Conservation (phyloP, 202 grass and related monocot species). For the Musa balbisiana region DNA sequence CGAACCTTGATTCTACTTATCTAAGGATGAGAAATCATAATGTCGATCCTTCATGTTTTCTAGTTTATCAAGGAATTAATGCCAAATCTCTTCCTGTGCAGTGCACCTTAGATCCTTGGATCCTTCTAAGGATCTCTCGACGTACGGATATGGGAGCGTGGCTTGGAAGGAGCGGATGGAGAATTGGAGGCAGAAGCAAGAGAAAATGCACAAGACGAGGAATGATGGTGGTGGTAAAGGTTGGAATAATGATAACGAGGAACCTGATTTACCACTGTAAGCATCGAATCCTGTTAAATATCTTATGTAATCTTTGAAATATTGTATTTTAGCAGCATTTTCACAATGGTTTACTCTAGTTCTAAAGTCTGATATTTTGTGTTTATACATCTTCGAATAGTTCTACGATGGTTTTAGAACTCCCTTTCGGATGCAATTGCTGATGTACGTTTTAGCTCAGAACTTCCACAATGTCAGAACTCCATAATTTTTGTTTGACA, state of each 20-base stretch:
- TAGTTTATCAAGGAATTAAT: background rate
- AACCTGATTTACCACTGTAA: conserved; percentile 3
- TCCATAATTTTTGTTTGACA: too few relatives aligned
- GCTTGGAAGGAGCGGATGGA: background rate
- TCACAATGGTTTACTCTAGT: too few relatives aligned
- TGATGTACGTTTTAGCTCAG: too few relatives aligned
- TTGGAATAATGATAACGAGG: background rate
- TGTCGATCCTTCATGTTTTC: background rate
- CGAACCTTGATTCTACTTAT: too few relatives aligned
- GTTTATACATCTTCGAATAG: too few relatives aligned
- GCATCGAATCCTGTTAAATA: background rate
- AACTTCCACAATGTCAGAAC: too few relatives aligned
- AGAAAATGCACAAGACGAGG: background rate
- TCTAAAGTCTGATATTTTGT: too few relatives aligned
- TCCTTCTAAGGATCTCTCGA: background rate
- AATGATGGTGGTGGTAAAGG: background rate
- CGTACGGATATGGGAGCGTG: conserved; percentile 2
- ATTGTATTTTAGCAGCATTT: too few relatives aligned
- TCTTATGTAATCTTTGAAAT: background rate
- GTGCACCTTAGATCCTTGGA: background rate
- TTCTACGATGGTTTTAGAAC: too few relatives aligned
- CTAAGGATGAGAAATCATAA: background rate
- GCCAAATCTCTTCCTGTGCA: background rate
- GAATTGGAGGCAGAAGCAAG: background rate
- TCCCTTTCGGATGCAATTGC: too few relatives aligned